Conservation (phyloP, 441 rosid genomes). For the Hura crepitans region DNA sequence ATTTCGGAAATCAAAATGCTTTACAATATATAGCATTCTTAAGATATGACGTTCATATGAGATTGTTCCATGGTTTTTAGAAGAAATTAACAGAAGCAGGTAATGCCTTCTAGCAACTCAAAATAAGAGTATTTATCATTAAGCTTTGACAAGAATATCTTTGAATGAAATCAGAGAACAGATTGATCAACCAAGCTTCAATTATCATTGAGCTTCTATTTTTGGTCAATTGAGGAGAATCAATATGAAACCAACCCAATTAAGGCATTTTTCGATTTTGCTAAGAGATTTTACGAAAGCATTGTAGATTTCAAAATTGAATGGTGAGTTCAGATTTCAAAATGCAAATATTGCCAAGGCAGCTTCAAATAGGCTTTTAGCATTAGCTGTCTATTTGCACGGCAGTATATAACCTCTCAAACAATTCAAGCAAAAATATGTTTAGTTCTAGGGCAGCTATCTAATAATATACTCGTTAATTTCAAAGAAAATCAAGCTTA, state of each 20-base stretch:
- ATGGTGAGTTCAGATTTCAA: neutral
- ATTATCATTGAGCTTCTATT: no score
- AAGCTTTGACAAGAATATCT: neutral
- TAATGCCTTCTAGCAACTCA: neutral
- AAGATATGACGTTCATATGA: neutral
- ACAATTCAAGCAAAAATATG: neutral
- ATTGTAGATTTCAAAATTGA: no score
- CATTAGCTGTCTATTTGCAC: neutral
- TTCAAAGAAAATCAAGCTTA: conserved; percentile 4
- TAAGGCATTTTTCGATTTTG: neutral
- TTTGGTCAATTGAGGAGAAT: no score
- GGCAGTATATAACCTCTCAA: neutral
- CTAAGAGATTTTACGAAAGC: no score
- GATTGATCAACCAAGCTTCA: conserved; percentile 1
- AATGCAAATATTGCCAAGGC: neutral
- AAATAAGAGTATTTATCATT: neutral
- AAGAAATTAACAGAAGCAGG: neutral
- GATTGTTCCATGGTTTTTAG: neutral
- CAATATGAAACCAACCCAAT: conserved; percentile 1
- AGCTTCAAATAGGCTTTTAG: conserved; percentile 1
- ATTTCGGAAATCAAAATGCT: neutral
- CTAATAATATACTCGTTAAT: neutral
- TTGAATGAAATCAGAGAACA: neutral
- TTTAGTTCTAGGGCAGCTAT: conserved; percentile 2
- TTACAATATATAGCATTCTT: neutral